Evolutionary conservation across 306 rosid genomes (phyloP), one percentile per base, ranked within the genome.

Genomic region (Inga laurina): DNA sequence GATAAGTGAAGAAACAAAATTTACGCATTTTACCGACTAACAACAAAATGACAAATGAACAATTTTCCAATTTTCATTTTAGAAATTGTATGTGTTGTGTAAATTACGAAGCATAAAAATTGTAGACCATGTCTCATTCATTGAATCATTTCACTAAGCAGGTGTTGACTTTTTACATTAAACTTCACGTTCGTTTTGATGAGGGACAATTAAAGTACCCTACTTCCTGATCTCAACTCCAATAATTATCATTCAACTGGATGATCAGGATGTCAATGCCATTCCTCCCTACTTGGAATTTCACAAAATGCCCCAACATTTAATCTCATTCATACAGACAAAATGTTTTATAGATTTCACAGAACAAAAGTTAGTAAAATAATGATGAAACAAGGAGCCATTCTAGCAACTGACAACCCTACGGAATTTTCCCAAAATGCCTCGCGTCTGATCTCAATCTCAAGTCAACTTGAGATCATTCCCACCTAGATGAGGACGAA

Each of bases 401-500:
- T 27, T 70, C 86, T 30, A 70, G 19, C 18, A 70, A 10, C 52
- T 21, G 45, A 5, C 62, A 77, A 62, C 62, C 78, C 81, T 62
- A 8, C 10, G 15, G 12, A n/a, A 1, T 2, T 57, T 8, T 57
- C 7, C 14, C 34, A 22, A 51, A 51, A 41, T 49, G 85, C 81
- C 77, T 81, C 74, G 16, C 11, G 14, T 59, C 66, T 59, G 66
- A 37, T 39, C 49, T 39, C 49, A 69, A 37, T 76, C 66, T 78
- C 61, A 88, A 48, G 90, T 83, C 85, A 74, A 83, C 89, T 73
- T 78, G 66, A 85, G 89, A 70, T 83, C 89, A 35, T 83, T 83
- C 79, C 74, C 87, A 82, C 88, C 91, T 39, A 66, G 87, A 76
- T 76, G 49, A 77, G 90, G 83, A 48, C 90, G 86, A 61, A 87